Evolutionary conservation across 2,329 filamentous ascomycete genomes (phyloP), one percentile per base, ranked within the genome.

Genomic region (Fusarium guadeloupense): DNA sequence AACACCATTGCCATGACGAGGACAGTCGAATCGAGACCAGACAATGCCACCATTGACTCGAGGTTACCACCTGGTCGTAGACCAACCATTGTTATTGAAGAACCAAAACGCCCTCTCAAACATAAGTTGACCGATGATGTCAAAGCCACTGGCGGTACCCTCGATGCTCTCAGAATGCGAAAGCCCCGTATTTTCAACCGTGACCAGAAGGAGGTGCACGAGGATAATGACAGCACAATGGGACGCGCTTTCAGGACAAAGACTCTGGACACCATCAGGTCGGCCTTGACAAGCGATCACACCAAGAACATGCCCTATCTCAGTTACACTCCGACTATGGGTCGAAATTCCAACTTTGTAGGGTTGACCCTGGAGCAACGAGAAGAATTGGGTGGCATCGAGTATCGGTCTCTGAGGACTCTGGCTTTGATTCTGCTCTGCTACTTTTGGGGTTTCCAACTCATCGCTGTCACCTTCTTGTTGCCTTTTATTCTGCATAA

Each of bases 341-440:
- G 90, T 20, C 88, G 95, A 61, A 99, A 99, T 74, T 98, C 94
- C 10, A 89, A 91, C 31, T 99, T 98, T 71, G 84, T 95, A 12
- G 92, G 93, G 66, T 76, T 99, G 63, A 91, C 90, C 0, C 90
- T 96, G 66, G 92, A 95, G 62, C 93, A 99, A 76, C 86, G 95
- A 64, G 93, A 99, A 72, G 95, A 99, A 75, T 79, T 99, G 3
- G 95, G 95, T 10, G 95, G 95, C 17, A 97, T 99, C 62, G 95
- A 99, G 74, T 99, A 99, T 71, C 89, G 95, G 6, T 91, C 94
- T 0, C 75, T 99, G 57, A 96, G 97, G 74, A 92, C 92, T 3
- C 78, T 99, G 41, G 91, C 91, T 2, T 73, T 92, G 23, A 87
- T 98, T 25, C 80, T 98, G 17, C 82, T 90, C 4, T 79, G 78